Evolutionary conservation across 805 yeast species (phyloP).

Genomic region (Monosporozyma unispora): DNA sequence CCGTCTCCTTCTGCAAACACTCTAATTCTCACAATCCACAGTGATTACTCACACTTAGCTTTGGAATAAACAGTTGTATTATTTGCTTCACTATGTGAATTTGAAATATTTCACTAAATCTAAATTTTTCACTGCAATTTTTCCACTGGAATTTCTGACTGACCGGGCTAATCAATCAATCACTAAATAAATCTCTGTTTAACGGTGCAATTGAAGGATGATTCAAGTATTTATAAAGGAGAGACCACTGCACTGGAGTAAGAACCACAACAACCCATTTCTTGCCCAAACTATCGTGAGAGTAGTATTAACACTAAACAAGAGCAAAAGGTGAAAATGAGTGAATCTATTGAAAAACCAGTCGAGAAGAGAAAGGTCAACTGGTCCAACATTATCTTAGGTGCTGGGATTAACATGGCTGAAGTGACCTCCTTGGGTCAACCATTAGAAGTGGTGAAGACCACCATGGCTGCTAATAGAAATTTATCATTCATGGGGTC

Average conservation of each 20-base stretch:
- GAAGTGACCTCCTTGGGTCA: constrained; percentile 95
- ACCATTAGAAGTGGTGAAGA: constrained; percentile 90
- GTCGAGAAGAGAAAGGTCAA: constrained; percentile 72
- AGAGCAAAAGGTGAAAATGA: neutral
- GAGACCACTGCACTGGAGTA: no score
- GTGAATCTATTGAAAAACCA: neutral
- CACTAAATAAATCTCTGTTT: neutral
- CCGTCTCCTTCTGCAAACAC: no score
- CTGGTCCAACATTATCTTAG: constrained; percentile 81
- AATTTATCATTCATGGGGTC: constrained; percentile 58
- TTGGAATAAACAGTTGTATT: no score
- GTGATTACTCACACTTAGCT: no score
- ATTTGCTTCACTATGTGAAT: neutral
- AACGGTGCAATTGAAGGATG: neutral
- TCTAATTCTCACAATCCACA: neutral
- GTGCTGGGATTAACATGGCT: constrained; percentile 86
- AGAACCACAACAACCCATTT: no score
- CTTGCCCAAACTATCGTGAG: no score
- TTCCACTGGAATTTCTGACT: neutral
- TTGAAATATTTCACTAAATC: neutral
- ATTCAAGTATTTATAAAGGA: neutral
- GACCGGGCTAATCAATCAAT: neutral
- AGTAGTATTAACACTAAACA: no score
- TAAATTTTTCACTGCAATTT: neutral
- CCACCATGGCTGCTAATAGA: constrained; percentile 98